These are phyloP conservation scores for Rutidosis leptorrhynchoides DNA, from an alignment of 129 eudicot genomes.

Conservation along the genomic window DNA sequence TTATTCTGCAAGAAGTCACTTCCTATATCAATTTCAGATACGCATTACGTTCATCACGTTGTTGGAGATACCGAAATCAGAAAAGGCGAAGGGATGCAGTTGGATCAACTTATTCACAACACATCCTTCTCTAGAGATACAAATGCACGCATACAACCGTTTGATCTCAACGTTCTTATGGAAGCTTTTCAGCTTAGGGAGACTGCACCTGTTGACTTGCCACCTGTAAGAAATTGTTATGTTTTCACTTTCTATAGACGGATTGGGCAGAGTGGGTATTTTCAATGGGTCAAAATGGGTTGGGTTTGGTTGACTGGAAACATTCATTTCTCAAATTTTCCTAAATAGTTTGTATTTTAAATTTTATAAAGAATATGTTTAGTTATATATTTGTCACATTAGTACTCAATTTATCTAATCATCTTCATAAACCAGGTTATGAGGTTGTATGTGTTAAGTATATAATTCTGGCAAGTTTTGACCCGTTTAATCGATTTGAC, in stretches of 20 bases:
- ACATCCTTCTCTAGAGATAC: slow-evolving; percentile 25
- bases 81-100: slow-evolving; percentile 75
- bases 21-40: slow-evolving; percentile 51
- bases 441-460: not conserved
- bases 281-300: not conserved
- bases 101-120: slow-evolving; percentile 55
- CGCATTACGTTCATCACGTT: slow-evolving; percentile 57
- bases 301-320: not conserved
- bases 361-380: not conserved
- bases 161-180: slow-evolving; percentile 45
- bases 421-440: not conserved
- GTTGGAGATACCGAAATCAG: slow-evolving; percentile 62
- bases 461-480: not conserved
- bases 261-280: not conserved
- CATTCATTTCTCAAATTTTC: not conserved
- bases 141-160: slow-evolving; percentile 44
- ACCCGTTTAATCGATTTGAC: too few relatives aligned
- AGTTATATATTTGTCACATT: not conserved
- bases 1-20: slow-evolving; percentile 71
- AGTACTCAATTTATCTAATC: not conserved
- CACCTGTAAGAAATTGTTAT: slow-evolving; percentile 43
- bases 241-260: not conserved
- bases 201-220: slow-evolving; percentile 45
- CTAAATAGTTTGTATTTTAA: not conserved
- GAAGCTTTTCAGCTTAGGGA: slow-evolving; percentile 65